Conservation (phyloP, 305 asterid species). For the Fraxinus albicans region DNA sequence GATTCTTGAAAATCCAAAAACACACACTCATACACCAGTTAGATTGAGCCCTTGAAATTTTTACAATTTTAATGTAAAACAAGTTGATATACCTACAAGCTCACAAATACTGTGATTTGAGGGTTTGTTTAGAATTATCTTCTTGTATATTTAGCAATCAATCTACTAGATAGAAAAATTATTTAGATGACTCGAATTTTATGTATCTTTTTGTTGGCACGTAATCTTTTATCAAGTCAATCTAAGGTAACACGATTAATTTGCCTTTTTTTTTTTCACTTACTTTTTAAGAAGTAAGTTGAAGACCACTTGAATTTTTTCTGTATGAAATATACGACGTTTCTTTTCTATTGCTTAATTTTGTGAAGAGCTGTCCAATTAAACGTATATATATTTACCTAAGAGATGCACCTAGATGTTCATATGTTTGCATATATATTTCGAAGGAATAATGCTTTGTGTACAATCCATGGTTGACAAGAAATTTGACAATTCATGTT, state of each 20-base stretch:
- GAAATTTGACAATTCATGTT: too few species aligned
- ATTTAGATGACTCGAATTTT: background rate
- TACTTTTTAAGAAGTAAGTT: background rate
- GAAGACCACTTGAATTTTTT: background rate
- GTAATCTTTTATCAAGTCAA: background rate
- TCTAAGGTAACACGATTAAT: slow-evolving; percentile 7
- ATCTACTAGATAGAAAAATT: background rate
- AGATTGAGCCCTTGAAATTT: background rate
- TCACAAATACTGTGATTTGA: background rate
- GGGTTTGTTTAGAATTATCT: background rate
- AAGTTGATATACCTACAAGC: background rate
- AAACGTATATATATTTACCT: too few species aligned
- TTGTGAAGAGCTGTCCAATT: background rate
- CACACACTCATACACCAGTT: background rate
- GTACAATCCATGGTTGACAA: too few species aligned
- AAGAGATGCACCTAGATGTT: too few species aligned
- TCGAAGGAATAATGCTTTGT: too few species aligned
- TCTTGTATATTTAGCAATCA: background rate
- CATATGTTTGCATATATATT: too few species aligned
- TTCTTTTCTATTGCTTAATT: too few species aligned
- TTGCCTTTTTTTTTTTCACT: slow-evolving; percentile 16
- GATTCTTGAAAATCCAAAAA: slow-evolving; percentile 26
- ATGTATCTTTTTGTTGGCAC: background rate
- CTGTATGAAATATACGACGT: background rate
- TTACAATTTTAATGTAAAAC: background rate